Evolutionary conservation across 257 asterid genomes (phyloP).

Genomic region (Craterostigma plantagineum): DNA sequence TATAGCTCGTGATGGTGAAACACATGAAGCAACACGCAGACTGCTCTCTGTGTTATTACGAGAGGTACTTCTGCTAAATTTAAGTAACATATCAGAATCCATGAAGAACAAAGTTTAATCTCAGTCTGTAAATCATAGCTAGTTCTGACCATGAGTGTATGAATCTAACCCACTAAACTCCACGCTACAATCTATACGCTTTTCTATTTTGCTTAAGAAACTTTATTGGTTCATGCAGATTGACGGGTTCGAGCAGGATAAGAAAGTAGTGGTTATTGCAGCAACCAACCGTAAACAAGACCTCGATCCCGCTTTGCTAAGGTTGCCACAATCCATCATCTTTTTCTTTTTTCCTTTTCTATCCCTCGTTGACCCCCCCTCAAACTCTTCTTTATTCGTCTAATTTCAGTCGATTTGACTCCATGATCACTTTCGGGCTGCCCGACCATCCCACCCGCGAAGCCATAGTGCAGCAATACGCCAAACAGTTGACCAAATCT

Average conservation of each 20-base stretch:
- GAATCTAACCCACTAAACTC: too few species aligned
- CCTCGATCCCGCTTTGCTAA: conserved; percentile 88
- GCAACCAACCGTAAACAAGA: conserved; percentile 95
- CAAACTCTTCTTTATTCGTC: not conserved
- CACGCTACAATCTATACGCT: too few species aligned
- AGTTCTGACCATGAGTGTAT: too few species aligned
- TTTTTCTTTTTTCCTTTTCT: not conserved
- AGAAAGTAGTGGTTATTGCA: conserved; percentile 82
- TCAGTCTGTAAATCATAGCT: too few species aligned
- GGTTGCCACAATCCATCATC: conserved; percentile 22
- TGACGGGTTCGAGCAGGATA: conserved; percentile 96
- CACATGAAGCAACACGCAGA: conserved; percentile 91
- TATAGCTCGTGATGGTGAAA: conserved; percentile 79
- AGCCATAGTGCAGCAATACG: conserved; percentile 73
- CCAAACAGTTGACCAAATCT: conserved; percentile 62
- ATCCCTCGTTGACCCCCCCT: too few species aligned
- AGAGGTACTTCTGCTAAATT: conserved; percentile 46
- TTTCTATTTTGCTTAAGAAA: not conserved
- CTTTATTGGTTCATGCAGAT: conserved; percentile 29
- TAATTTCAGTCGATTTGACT: conserved; percentile 79
- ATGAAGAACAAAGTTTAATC: too few species aligned
- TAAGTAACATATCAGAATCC: conserved; percentile 7
- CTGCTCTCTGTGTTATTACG: conserved; percentile 72
- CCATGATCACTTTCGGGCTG: conserved; percentile 52
- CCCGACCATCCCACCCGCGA: conserved; percentile 83